These are phyloP conservation scores for Carallia brachiata DNA, from an alignment of 345 rosid genomes.

Conservation along the genomic window DNA sequence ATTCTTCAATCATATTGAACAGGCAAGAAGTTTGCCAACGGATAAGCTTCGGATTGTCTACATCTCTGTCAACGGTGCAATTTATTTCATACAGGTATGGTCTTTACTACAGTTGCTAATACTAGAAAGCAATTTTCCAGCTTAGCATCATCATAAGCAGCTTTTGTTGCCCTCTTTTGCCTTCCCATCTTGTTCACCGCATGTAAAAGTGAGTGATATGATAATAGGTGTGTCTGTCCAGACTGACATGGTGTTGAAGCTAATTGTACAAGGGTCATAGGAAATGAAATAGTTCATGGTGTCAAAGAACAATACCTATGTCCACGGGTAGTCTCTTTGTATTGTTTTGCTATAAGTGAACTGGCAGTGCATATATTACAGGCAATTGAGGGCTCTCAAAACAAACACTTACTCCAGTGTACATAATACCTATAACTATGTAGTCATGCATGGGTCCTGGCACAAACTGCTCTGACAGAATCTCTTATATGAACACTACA, in stretches of 20 bases:
- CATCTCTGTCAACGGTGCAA: slow-evolving; percentile 52
- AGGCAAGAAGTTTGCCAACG: slow-evolving; percentile 97
- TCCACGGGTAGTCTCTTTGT: no score
- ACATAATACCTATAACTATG: neutral
- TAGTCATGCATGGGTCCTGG: neutral
- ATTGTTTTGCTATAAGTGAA: no score
- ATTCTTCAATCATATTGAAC: slow-evolving; percentile 22
- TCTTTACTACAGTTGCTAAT: neutral
- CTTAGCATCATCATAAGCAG: neutral
- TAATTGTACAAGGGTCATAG: no score
- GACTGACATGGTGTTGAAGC: no score
- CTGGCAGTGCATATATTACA: no score
- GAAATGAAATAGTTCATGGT: no score
- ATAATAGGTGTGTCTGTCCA: no score
- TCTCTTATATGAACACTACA: neutral
- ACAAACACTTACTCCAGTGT: no score
- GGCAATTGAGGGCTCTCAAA: no score
- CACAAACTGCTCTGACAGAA: neutral
- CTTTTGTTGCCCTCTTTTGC: neutral
- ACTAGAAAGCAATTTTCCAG: neutral
- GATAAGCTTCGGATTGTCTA: slow-evolving; percentile 74
- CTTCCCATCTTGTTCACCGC: no score
- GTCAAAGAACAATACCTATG: no score
- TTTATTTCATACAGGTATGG: slow-evolving; percentile 79
- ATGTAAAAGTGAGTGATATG: no score